phyloP scores from a whole-genome alignment of 805 yeast genomes.

The Candida ovalis region DNA sequence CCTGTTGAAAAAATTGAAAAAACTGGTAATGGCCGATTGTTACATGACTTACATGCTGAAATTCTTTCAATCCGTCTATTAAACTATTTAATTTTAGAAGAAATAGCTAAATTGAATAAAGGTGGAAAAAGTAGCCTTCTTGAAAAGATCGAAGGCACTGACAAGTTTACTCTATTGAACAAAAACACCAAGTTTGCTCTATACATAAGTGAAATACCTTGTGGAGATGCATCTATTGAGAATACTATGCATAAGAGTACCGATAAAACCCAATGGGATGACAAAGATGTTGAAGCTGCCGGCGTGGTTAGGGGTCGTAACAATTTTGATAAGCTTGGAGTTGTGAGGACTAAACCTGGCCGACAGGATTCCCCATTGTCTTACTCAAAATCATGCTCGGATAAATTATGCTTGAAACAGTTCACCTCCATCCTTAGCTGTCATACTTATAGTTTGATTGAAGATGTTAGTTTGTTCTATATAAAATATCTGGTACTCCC shows the following conservation, averaged over 20 bases:
- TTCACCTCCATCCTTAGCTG: constrained; percentile 49
- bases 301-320: constrained; percentile 57
- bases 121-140: constrained; percentile 11
- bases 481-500: constrained; percentile 52
- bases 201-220: constrained; percentile 74
- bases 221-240: constrained; percentile 85
- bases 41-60: constrained; percentile 94
- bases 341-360: constrained; percentile 91
- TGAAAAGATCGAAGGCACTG: constrained; percentile 9
- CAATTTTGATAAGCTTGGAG: constrained; percentile 51
- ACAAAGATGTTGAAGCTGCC: constrained; percentile 3
- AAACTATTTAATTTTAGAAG: constrained; percentile 55
- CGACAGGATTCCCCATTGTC: constrained; percentile 71
- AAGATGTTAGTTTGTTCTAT: constrained; percentile 31
- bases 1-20: constrained; percentile 48
- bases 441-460: constrained; percentile 34
- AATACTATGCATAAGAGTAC: constrained; percentile 24
- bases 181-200: constrained; percentile 46
- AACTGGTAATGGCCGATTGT: constrained; percentile 46
- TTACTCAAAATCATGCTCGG: constrained; percentile 83
- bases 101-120: constrained; percentile 30
- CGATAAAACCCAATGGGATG: constrained; percentile 16
- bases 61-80: constrained; percentile 68
- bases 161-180: constrained; percentile 30
- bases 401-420: constrained; percentile 70